Conservation (phyloP, 371 early-diverging fungal species). For the Smittium culicis region DNA sequence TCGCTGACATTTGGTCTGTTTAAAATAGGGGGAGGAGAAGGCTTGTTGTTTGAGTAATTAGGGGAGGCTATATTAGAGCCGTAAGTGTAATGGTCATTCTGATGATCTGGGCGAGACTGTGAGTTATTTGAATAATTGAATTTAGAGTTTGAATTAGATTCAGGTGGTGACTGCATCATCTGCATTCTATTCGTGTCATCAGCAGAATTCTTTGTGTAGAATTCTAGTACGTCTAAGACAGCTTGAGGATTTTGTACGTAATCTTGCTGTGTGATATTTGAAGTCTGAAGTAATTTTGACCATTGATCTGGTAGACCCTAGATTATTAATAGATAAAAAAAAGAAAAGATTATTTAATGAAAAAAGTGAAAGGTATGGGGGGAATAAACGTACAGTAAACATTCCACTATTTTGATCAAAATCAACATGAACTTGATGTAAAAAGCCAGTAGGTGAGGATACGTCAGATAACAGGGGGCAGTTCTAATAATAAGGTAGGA, state of each 20-base stretch:
- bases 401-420: conserved; percentile 86
- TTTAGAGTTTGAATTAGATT: not conserved
- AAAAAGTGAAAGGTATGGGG: not conserved
- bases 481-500: conserved; percentile 32
- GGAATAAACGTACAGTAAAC: conserved; percentile 37
- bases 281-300: conserved; percentile 74
- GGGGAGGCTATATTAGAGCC: too few relatives aligned
- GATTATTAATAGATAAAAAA: not conserved
- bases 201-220: conserved; percentile 68
- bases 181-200: too few relatives aligned
- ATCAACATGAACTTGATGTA: conserved; percentile 91
- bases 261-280: conserved; percentile 88
- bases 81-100: too few relatives aligned
- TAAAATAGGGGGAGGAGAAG: not conserved
- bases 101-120: too few relatives aligned
- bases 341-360: not conserved
- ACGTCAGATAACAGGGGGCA: conserved; percentile 69
- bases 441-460: conserved; percentile 86
- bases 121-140: too few relatives aligned
- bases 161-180: too few relatives aligned
- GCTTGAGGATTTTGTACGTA: conserved; percentile 92
- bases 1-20: conserved; percentile 15
- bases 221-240: conserved; percentile 91
- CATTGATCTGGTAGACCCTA: conserved; percentile 82
- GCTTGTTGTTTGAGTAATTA: not conserved